Evolutionary conservation across 495 filamentous ascomycete species (phyloP).

Genomic region (Hypoxylon intermedium): DNA sequence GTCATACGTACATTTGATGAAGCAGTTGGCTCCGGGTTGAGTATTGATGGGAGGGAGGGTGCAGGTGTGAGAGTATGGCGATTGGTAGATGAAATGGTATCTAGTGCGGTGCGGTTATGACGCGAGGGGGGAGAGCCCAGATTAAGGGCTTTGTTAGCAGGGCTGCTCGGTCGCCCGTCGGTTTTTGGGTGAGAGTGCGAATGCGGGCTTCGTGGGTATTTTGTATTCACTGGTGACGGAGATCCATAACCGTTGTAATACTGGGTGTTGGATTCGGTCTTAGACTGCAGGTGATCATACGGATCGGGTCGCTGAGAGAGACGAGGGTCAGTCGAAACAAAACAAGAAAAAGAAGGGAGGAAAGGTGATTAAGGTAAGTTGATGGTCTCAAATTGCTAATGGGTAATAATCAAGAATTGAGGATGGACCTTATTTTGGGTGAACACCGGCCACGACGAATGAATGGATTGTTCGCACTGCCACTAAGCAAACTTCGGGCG

Average conservation of each 20-base stretch:
- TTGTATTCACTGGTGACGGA: conserved; percentile 62
- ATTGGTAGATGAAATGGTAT: conserved; percentile 52
- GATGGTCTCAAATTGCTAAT: conserved; percentile 6
- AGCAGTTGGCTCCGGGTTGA: conserved; percentile 56
- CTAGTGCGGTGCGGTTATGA: conserved; percentile 47
- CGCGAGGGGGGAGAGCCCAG: conserved; percentile 56
- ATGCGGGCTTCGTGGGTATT: conserved; percentile 63
- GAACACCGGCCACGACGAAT: conserved; percentile 16
- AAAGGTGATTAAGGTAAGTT: conserved; percentile 21
- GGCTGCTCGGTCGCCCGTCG: conserved; percentile 61
- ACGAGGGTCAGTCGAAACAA: conserved; percentile 1
- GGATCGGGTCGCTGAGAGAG: conserved; percentile 55
- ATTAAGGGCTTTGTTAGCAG: conserved; percentile 57
- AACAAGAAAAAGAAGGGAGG: conserved; percentile 15
- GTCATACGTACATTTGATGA: conserved; percentile 48
- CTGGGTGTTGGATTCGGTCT: conserved; percentile 43
- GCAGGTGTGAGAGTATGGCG: conserved; percentile 54
- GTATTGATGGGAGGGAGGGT: conserved; percentile 46
- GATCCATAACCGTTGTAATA: conserved; percentile 67
- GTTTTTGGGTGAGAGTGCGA: conserved; percentile 61
- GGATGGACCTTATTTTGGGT: conserved; percentile 24
- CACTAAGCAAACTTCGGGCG: conserved; percentile 37
- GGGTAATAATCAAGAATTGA: conserved; percentile 27
- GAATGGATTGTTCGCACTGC: conserved; percentile 16
- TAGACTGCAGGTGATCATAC: conserved; percentile 55